These are phyloP conservation scores for Globisporangium solare DNA, from an alignment of 352 stramenopile genomes.

Conservation along the genomic window DNA sequence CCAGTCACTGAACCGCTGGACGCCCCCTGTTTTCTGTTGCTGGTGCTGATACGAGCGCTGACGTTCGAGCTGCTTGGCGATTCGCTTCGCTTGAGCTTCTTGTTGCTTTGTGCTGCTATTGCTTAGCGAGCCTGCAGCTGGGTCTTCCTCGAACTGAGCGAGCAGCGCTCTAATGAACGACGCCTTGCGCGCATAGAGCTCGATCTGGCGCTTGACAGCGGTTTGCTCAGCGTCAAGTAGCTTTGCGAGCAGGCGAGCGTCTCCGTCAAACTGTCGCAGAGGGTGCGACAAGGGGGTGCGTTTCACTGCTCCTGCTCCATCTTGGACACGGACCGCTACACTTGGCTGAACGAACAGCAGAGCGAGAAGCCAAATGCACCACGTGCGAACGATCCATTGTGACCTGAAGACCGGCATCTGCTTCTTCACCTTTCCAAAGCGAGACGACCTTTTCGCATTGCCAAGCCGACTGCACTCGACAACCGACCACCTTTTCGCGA, in stretches of 20 bases:
- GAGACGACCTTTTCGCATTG: neutral
- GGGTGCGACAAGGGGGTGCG: neutral
- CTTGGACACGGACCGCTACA: neutral
- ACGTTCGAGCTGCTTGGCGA: neutral
- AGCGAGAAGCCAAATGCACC: neutral
- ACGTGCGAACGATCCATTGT: neutral
- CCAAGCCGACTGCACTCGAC: neutral
- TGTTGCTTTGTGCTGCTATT: neutral
- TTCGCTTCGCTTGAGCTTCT: neutral
- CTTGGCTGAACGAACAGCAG: neutral
- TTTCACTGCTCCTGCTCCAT: neutral
- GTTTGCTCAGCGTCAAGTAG: slow-evolving; percentile 4
- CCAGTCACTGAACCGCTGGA: slow-evolving; percentile 15
- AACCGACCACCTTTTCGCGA: neutral
- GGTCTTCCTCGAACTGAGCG: neutral
- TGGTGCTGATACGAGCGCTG: slow-evolving; percentile 10
- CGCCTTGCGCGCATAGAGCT: slow-evolving; percentile 9
- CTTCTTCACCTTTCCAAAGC: neutral
- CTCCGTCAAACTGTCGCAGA: neutral
- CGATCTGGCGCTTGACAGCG: slow-evolving; percentile 1
- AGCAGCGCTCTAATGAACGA: slow-evolving; percentile 4
- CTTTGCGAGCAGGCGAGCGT: neutral
- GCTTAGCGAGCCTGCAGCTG: no score
- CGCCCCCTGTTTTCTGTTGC: neutral
- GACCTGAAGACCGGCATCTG: neutral